These are phyloP conservation scores for Cyanidium caldarium DNA, from an alignment of 23 red algal genomes.

Conservation along the genomic window DNA sequence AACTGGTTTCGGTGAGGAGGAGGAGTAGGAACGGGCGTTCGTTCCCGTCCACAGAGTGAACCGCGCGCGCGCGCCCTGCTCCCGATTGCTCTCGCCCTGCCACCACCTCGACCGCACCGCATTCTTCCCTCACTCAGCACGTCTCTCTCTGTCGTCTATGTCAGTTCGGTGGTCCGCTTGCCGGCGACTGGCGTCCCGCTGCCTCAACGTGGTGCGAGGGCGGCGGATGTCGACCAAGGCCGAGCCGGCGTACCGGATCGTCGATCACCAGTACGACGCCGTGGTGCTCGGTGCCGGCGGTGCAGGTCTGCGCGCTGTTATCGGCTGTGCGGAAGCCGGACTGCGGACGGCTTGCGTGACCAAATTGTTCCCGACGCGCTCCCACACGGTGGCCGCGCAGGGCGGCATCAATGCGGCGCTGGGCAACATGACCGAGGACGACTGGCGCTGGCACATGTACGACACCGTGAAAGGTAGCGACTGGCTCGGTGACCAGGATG, in stretches of 20 bases:
- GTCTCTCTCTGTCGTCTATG: too few relatives aligned
- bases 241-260: constrained; percentile 24
- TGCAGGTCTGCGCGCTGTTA: constrained; percentile 74
- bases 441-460: constrained; percentile 99
- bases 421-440: constrained; percentile 80
- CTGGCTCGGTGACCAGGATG: constrained; percentile 89
- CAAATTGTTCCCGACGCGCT: constrained; percentile 90
- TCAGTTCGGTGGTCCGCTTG: too few relatives aligned
- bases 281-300: constrained; percentile 79
- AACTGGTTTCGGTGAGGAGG: too few relatives aligned
- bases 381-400: constrained; percentile 86
- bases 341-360: constrained; percentile 55
- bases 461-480: constrained; percentile 92
- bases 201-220: too few relatives aligned
- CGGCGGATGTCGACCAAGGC: not conserved
- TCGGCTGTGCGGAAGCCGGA: constrained; percentile 73
- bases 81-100: too few relatives aligned
- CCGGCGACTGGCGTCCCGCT: too few relatives aligned
- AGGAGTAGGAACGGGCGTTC: too few relatives aligned
- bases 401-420: constrained; percentile 88
- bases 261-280: constrained; percentile 73
- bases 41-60: too few relatives aligned
- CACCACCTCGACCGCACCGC: too few relatives aligned
- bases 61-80: too few relatives aligned
- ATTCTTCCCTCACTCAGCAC: too few relatives aligned